Evolutionary conservation across 306 rosid genomes (phyloP).

Genomic region (Datisca glomerata): DNA sequence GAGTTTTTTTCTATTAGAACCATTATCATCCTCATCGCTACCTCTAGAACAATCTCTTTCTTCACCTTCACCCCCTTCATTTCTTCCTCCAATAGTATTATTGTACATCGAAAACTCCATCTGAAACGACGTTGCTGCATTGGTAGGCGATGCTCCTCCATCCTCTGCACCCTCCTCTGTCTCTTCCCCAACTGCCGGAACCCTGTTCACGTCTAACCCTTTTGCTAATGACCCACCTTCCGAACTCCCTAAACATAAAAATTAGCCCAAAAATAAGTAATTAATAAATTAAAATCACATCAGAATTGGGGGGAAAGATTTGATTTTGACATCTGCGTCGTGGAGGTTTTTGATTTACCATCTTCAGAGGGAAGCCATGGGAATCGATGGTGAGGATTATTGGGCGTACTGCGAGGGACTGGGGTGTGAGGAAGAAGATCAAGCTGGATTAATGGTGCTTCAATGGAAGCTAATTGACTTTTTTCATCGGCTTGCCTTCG

Average conservation of each 20-base stretch:
- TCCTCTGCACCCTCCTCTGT: constrained; percentile 11
- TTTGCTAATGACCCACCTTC: background rate
- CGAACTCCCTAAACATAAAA: constrained; percentile 1
- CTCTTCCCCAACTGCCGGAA: background rate
- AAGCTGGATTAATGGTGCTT: constrained; percentile 19
- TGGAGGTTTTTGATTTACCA: constrained; percentile 9
- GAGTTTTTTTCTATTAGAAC: constrained; percentile 19
- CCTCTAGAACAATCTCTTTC: constrained; percentile 20
- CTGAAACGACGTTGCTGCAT: constrained; percentile 27
- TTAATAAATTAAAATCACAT: too few relatives aligned
- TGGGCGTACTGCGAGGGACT: constrained; percentile 11
- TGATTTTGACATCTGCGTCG: background rate
- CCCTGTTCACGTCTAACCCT: constrained; percentile 6
- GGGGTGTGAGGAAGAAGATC: constrained; percentile 30
- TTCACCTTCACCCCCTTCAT: constrained; percentile 15
- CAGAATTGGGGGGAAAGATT: background rate
- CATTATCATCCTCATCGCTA: constrained; percentile 26
- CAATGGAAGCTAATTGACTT: background rate
- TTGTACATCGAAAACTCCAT: constrained; percentile 21
- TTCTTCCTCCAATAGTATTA: background rate
- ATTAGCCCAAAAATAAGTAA: background rate
- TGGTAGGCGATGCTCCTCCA: constrained; percentile 17
- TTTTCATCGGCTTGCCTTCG: background rate
- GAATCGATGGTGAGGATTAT: constrained; percentile 13
- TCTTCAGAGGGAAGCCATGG: constrained; percentile 23